A percentile compares a stretch with the other conserved stretches of the same genome.
Evolutionary conservation across 225 moss, liverwort and hornwort species (phyloP).

Genomic region (Sphagnum contortum): DNA sequence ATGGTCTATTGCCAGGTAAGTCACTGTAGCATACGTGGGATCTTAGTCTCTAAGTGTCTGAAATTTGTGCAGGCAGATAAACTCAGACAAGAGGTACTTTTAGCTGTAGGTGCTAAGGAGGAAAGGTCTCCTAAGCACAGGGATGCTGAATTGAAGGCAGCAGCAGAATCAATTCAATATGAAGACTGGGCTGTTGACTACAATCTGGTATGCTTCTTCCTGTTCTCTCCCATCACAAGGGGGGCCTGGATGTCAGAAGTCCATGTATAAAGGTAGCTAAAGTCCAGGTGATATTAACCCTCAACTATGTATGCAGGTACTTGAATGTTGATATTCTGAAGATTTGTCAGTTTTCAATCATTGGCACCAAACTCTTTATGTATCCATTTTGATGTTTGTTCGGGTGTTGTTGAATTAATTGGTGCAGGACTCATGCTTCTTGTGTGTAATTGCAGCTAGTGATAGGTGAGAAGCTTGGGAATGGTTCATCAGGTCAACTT

Average conservation of each 20-base stretch:
- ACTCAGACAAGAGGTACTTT: constrained; percentile 59
- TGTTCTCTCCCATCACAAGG: not conserved
- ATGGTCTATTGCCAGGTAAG: too few relatives aligned
- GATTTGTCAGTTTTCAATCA: too few relatives aligned
- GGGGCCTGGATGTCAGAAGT: not conserved
- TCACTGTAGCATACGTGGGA: too few relatives aligned
- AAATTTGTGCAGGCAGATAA: constrained; percentile 47
- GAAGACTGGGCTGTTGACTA: constrained; percentile 97
- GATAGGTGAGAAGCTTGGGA: constrained; percentile 84
- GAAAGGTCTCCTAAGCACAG: constrained; percentile 11
- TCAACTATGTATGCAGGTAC: too few relatives aligned
- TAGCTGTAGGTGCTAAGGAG: constrained; percentile 50
- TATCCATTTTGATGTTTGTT: too few relatives aligned
- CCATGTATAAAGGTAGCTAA: too few relatives aligned
- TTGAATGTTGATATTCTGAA: too few relatives aligned
- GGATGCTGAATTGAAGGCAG: constrained; percentile 46
- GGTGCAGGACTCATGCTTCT: too few relatives aligned
- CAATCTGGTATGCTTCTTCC: constrained; percentile 39
- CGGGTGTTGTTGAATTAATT: too few relatives aligned
- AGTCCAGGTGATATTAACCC: too few relatives aligned
- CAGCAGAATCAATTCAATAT: constrained; percentile 82
- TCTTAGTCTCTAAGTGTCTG: too few relatives aligned
- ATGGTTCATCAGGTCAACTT: constrained; percentile 78
- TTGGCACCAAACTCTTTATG: too few relatives aligned
- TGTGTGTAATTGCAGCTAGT: constrained; percentile 46